These are phyloP conservation scores for Pseudogymnoascus sp. DNA, from an alignment of 2,329 filamentous ascomycete species.

Conservation along the genomic window DNA sequence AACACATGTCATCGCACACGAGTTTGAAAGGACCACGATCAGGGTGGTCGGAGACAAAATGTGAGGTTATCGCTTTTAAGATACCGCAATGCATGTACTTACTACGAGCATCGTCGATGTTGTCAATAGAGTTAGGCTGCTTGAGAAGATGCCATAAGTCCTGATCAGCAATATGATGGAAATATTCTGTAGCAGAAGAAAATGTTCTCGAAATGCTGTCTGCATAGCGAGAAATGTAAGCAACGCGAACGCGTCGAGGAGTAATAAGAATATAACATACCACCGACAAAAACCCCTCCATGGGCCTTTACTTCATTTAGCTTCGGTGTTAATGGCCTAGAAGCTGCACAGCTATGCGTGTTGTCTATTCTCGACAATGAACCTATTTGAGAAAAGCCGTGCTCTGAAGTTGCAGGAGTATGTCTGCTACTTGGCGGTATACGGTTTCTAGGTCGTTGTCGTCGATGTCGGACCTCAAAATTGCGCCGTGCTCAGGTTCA, in stretches of 20 bases:
- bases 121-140: constrained; percentile 31
- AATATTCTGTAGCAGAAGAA: constrained; percentile 31
- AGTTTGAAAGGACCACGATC: constrained; percentile 33
- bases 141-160: constrained; percentile 32
- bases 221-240: background rate
- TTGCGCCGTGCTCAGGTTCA: constrained; percentile 9
- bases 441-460: constrained; percentile 16
- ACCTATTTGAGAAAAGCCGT: constrained; percentile 18
- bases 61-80: constrained; percentile 26
- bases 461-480: constrained; percentile 18
- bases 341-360: background rate
- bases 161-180: constrained; percentile 30
- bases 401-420: constrained; percentile 18
- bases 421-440: constrained; percentile 18
- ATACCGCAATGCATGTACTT: constrained; percentile 30
- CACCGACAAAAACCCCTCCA: background rate
- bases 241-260: background rate
- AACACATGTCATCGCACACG: constrained; percentile 34
- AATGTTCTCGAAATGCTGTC: constrained; percentile 22
- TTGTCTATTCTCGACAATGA: constrained; percentile 11
- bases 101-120: constrained; percentile 26
- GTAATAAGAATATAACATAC: background rate
- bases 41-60: constrained; percentile 20
- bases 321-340: background rate
- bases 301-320: background rate